Conservation (phyloP, 495 filamentous ascomycete species). For the Aspergillus affinis region DNA sequence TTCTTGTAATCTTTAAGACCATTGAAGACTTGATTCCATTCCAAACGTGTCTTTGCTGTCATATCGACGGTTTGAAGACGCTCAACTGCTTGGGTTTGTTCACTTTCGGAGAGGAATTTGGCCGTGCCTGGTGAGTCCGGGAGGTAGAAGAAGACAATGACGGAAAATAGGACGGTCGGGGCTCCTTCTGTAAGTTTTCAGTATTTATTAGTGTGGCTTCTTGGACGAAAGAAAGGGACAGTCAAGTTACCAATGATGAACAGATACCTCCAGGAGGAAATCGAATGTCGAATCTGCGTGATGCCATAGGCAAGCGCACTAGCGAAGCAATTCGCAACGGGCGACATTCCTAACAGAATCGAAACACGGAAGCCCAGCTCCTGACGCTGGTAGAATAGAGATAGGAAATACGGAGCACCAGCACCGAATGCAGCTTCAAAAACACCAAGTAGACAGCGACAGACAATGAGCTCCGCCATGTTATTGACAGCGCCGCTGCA, state of each 20-base stretch:
- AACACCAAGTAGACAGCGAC: slow-evolving; percentile 58
- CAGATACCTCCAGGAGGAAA: slow-evolving; percentile 28
- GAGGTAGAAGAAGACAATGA: slow-evolving; percentile 60
- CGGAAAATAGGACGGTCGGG: slow-evolving; percentile 61
- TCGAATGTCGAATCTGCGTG: slow-evolving; percentile 39
- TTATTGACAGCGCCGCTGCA: slow-evolving; percentile 52
- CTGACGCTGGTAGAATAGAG: slow-evolving; percentile 71
- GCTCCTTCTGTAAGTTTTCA: slow-evolving; percentile 58
- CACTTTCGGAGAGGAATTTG: slow-evolving; percentile 61
- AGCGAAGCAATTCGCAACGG: slow-evolving; percentile 73
- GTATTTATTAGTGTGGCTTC: slow-evolving; percentile 38
- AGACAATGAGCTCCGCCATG: slow-evolving; percentile 56
- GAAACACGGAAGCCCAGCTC: slow-evolving; percentile 69
- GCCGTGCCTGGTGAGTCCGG: slow-evolving; percentile 67
- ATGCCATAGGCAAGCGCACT: slow-evolving; percentile 75
- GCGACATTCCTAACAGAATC: slow-evolving; percentile 67
- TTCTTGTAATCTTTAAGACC: slow-evolving; percentile 32
- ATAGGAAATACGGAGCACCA: slow-evolving; percentile 64
- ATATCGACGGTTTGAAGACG: slow-evolving; percentile 27
- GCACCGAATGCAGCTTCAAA: slow-evolving; percentile 62
- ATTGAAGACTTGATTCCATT: slow-evolving; percentile 23
- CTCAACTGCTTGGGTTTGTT: slow-evolving; percentile 37
- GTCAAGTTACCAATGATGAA: slow-evolving; percentile 27
- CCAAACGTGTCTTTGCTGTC: slow-evolving; percentile 23
- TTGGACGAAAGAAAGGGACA: not conserved